These are phyloP conservation scores for Colletotrichum sublineola DNA, from an alignment of 2,329 filamentous ascomycete species.

Conservation along the genomic window DNA sequence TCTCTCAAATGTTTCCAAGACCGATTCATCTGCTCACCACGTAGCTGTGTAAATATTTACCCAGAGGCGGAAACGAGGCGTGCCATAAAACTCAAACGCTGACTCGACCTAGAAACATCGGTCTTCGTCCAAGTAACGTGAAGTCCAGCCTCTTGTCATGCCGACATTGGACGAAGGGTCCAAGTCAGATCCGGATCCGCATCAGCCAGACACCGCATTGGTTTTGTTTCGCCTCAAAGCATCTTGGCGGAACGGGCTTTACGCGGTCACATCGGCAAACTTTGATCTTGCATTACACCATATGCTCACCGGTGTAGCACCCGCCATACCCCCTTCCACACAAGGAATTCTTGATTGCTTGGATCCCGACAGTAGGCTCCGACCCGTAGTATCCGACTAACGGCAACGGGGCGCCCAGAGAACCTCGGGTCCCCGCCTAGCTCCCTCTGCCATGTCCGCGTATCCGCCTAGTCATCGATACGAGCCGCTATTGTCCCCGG, in stretches of 20 bases:
- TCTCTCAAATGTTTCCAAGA: background rate
- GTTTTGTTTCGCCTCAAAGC: conserved; percentile 18
- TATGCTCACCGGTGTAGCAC: conserved; percentile 14
- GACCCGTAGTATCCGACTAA: conserved; percentile 12
- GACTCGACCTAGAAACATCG: conserved; percentile 21
- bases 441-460: conserved; percentile 9
- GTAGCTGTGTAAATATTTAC: background rate
- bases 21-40: conserved; percentile 3
- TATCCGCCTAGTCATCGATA: conserved; percentile 25
- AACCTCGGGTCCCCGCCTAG: background rate
- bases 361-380: conserved; percentile 9
- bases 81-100: conserved; percentile 24
- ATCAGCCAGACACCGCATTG: background rate
- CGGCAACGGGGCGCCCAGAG: background rate
- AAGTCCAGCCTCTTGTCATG: background rate
- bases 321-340: background rate
- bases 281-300: conserved; percentile 6
- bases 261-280: conserved; percentile 26
- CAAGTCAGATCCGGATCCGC: background rate
- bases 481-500: conserved; percentile 18
- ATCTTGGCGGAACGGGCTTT: background rate
- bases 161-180: conserved; percentile 17
- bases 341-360: background rate
- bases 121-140: conserved; percentile 25
- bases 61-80: background rate